Evolutionary conservation across 2,329 filamentous ascomycete genomes (phyloP).

Genomic region (Exophiala spinifera): DNA sequence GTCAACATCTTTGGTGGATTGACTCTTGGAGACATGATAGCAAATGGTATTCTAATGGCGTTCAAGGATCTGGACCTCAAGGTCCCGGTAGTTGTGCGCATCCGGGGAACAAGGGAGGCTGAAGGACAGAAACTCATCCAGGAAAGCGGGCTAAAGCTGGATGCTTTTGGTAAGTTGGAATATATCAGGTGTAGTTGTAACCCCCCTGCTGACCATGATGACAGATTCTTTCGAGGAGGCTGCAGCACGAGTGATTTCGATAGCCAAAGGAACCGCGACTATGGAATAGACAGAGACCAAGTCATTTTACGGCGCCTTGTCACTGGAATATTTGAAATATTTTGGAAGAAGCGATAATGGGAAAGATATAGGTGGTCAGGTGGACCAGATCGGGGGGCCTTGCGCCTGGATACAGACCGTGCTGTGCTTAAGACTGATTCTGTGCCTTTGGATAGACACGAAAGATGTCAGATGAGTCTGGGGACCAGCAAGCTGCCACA

Average conservation of each 20-base stretch:
- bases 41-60: conserved; percentile 68
- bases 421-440: too few relatives aligned
- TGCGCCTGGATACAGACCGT: too few relatives aligned
- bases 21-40: conserved; percentile 78
- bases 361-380: too few relatives aligned
- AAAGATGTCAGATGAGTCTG: too few relatives aligned
- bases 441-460: too few relatives aligned
- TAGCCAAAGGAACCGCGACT: conserved; percentile 41
- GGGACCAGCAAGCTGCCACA: too few relatives aligned
- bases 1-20: conserved; percentile 70
- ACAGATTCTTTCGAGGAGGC: conserved; percentile 56
- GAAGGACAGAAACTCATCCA: conserved; percentile 67
- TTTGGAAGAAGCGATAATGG: too few relatives aligned
- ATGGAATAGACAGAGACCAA: conserved; percentile 13
- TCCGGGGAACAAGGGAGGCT: conserved; percentile 72
- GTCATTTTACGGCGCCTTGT: not conserved
- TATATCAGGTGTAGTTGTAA: not conserved
- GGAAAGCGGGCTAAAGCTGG: conserved; percentile 64
- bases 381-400: too few relatives aligned
- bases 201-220: not conserved
- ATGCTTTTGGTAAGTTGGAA: conserved; percentile 67
- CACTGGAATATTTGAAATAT: too few relatives aligned
- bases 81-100: conserved; percentile 73
- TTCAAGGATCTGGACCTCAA: conserved; percentile 65
- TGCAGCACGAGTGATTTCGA: conserved; percentile 61